A percentile compares a stretch with the other conserved stretches of the same genome.
phyloP scores from a whole-genome alignment of 345 rosid genomes.

The Eutrema japonicum region DNA sequence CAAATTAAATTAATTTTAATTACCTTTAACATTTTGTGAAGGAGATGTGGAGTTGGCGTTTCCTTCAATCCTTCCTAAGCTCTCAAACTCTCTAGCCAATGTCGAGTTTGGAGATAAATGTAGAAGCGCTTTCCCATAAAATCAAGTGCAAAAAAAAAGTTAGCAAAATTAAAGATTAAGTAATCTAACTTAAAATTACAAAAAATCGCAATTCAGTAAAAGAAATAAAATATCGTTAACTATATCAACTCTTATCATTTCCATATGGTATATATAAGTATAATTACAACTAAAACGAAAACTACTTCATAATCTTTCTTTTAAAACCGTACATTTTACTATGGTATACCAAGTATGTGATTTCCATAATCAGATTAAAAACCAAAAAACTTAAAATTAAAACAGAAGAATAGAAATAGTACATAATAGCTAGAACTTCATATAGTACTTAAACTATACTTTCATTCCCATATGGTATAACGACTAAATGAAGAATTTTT shows the following conservation, averaged over 20 bases:
- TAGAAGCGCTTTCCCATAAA: conserved; percentile 54
- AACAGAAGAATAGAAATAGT: too few species aligned
- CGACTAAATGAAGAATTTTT: background rate
- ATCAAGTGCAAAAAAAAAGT: background rate
- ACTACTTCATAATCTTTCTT: background rate
- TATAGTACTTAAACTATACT: background rate
- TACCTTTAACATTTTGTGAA: conserved; percentile 30
- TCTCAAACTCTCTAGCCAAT: conserved; percentile 65
- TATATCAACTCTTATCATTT: background rate
- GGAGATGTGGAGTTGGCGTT: conserved; percentile 30
- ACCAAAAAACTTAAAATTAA: too few species aligned
- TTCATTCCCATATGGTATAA: conserved; percentile 5
- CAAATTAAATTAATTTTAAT: background rate
- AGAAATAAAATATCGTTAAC: too few species aligned
- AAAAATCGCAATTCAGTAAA: background rate
- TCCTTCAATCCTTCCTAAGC: conserved; percentile 53
- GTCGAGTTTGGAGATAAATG: conserved; percentile 67
- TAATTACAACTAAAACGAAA: background rate
- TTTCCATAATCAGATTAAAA: background rate
- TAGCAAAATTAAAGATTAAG: background rate
- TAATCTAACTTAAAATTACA: background rate
- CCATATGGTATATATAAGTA: background rate
- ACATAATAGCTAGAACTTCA: too few species aligned
- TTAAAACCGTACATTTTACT: background rate
- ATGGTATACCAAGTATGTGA: background rate